Evolutionary conservation across 2,329 filamentous ascomycete genomes (phyloP), one percentile per base, ranked within the genome.

Genomic region (Thermomyces lanuginosus): DNA sequence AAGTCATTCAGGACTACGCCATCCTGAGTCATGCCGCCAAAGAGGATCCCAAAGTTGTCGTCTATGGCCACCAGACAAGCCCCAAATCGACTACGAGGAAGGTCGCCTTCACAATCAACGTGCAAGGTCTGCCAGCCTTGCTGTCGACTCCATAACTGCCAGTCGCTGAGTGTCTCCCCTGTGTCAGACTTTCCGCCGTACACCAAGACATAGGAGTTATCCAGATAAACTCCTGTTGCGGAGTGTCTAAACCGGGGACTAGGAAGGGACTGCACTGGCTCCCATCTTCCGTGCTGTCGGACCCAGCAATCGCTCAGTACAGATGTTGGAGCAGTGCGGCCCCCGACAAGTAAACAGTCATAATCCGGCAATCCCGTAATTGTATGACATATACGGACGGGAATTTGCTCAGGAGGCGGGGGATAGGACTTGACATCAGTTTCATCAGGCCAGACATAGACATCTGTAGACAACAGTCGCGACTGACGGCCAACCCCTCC

Each of bases 291-390:
- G 26, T 64, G 64, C 27, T 66, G 61, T 36, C 75, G 69, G 2
- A 83, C 39, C 81, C 81, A 93, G 39, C 77, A 83, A 47, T 89
- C 79, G 18, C 59, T 58, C 21, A 81, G 57, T 1, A 72, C 72
- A 16, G 63, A 64, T 8, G 72, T 62, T 4, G 84, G 83, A 5
- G 81, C 86, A n/a, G 66, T 63, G 32, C 84, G 67, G 4, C 86
- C 86, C 13, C 86, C 84, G 16, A 69, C 64, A 24, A 92, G 58
- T 7, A 93, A 51, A 32, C 64, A 64, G 9, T 67, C 66, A 12
- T 53, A 50, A 17, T 60, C 54, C 2, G 63, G 64, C 4, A 91
- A 46, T 25, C 70, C 60, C 11, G 77, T 84, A 11, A 83, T 59
- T 0, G 78, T 76, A 48, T 89, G 80, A 39, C 80, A 89, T 61